Evolutionary conservation across 169 alveolate species (phyloP), one percentile per base, ranked within the genome.

Genomic region (Plasmodium cynomolgi): DNA sequence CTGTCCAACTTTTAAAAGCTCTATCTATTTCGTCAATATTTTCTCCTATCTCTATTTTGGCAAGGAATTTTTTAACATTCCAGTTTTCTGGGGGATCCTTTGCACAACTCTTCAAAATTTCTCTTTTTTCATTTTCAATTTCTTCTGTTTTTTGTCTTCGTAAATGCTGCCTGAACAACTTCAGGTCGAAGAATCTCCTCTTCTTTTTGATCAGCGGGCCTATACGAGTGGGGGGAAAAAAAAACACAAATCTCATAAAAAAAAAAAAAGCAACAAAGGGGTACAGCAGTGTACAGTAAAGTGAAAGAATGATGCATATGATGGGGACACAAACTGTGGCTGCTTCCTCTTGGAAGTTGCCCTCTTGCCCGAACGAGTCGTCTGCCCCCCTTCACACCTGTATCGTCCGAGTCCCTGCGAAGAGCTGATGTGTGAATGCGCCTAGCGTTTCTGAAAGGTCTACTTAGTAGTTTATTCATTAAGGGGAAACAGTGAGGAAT

Each of bases 51-150:
- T 94, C 96, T 29, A 97, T 96, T 5, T 95, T 95, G 71, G 94
- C 84, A 26, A 97, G 95, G 84, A 97, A 97, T n/a, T 95, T 97
- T 83, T 74, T 68, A 2, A 97, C 83, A 31, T 88, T 95, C 98
- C 98, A 97, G 13, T 97, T 98, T 47, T 95, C 98, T 44, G 98
- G 98, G 13, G 98, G 96, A 23, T 93, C 95, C 68, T 94, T 95
- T 79, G 98, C 97, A 77, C 96, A 96, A 26, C 95, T 92, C 82
- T 93, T 90, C 73, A 96, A 93, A 37, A 96, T 80, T 31, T 86
- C 96, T 73, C 96, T 44, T 68, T 96, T 96, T 58, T 96, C 98
- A 23, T 68, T 92, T 90, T 96, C 98, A 5, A 96, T 95, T 34
- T 96, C 97, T 86, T 91, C 93, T 17, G 95, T 95, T 92, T 96